Conservation (phyloP, 768 basidiomycete genomes). For the Tricholoma sp. region DNA sequence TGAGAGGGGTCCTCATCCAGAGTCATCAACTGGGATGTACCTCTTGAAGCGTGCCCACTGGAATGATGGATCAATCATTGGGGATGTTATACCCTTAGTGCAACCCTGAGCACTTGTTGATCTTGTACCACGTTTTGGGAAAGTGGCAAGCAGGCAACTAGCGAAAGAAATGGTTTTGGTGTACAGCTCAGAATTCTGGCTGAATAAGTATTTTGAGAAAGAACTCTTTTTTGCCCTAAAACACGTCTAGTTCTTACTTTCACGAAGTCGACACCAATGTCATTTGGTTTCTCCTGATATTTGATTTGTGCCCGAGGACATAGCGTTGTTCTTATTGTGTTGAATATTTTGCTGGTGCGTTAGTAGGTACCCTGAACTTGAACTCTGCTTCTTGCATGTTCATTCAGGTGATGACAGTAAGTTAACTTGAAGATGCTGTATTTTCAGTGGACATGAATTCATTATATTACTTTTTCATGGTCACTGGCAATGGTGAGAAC, state of each 20-base stretch:
- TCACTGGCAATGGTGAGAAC: background rate
- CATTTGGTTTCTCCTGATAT: background rate
- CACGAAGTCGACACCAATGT: background rate
- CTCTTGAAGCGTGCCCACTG: background rate
- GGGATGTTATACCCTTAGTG: constrained; percentile 6
- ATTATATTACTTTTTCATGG: background rate
- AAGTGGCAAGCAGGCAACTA: constrained; percentile 1
- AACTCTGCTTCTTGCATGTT: too few species aligned
- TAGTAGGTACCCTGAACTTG: background rate
- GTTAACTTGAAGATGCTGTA: too few species aligned
- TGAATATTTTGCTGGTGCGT: background rate
- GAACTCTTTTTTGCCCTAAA: background rate
- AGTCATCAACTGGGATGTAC: constrained; percentile 2
- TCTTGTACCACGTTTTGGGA: constrained; percentile 7
- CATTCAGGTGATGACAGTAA: too few species aligned
- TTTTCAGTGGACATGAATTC: too few species aligned
- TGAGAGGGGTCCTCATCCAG: constrained; percentile 1
- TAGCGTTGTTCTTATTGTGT: background rate
- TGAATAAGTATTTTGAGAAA: background rate
- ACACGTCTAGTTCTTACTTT: background rate
- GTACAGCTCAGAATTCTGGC: background rate
- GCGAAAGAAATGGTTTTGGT: constrained; percentile 1
- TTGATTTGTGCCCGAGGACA: background rate
- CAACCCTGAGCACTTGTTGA: constrained; percentile 5
- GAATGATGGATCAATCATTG: background rate